Conservation (phyloP, 768 basidiomycete species). For the Cystobasidium tubakii region DNA sequence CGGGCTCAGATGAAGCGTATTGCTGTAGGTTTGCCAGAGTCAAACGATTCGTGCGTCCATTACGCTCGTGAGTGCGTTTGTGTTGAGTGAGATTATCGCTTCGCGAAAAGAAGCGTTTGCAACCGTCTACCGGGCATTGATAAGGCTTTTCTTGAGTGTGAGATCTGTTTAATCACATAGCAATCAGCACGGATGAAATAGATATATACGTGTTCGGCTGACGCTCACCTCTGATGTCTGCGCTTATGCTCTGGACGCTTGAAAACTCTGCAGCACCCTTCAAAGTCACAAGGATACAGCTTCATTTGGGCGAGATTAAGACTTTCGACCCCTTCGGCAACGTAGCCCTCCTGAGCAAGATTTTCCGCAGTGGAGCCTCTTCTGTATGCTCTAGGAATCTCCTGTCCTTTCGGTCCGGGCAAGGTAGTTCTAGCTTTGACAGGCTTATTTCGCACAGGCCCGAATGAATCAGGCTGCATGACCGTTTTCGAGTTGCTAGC, state of each 20-base stretch:
- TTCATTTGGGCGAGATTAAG: conserved; percentile 2
- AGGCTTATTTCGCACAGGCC: not conserved
- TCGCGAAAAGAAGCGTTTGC: conserved; percentile 38
- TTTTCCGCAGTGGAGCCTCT: not conserved
- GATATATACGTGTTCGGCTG: too few relatives aligned
- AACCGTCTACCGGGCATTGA: conserved; percentile 39
- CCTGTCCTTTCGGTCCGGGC: conserved; percentile 1
- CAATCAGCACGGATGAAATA: too few relatives aligned
- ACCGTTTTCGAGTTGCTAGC: not conserved
- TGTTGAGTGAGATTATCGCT: conserved; percentile 81
- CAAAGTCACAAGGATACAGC: conserved; percentile 34
- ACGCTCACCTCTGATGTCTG: conserved; percentile 39
- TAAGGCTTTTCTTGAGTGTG: conserved; percentile 43
- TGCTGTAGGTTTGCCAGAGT: conserved; percentile 14
- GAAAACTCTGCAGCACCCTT: conserved; percentile 38
- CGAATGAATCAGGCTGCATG: not conserved
- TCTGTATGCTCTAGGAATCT: not conserved
- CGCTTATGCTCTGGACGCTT: conserved; percentile 42
- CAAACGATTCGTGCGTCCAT: conserved; percentile 37
- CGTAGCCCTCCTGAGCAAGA: not conserved
- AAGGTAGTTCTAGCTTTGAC: not conserved
- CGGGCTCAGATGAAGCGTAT: not conserved
- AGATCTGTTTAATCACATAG: conserved; percentile 18
- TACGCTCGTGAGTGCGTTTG: conserved; percentile 67
- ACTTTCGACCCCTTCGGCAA: not conserved